Evolutionary conservation across 2,329 filamentous ascomycete species (phyloP).

Genomic region (Verticillium longisporum): DNA sequence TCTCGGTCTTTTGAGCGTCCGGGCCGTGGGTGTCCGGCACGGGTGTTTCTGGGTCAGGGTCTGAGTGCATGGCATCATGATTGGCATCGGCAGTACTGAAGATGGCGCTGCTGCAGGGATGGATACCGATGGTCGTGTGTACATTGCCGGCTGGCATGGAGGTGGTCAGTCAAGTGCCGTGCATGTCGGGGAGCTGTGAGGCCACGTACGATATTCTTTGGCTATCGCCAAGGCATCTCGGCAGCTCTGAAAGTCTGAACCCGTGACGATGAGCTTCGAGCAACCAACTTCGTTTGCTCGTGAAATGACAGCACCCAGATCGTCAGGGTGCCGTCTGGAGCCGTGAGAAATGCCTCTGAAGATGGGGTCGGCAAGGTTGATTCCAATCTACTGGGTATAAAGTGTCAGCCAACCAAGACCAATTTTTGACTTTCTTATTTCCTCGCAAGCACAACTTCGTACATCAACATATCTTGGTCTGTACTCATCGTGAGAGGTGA

Average conservation of each 20-base stretch:
- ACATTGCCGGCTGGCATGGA: conserved; percentile 60
- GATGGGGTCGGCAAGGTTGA: conserved; percentile 91
- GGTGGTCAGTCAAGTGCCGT: neutral
- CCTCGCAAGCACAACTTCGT: conserved; percentile 17
- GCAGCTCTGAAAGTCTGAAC: conserved; percentile 77
- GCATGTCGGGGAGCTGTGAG: neutral
- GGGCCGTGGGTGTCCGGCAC: conserved; percentile 41
- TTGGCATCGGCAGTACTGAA: conserved; percentile 54
- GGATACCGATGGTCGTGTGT: conserved; percentile 87
- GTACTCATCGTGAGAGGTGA: conserved; percentile 17
- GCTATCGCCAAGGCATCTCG: conserved; percentile 68
- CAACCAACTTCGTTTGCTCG: conserved; percentile 75
- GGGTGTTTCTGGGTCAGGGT: conserved; percentile 41
- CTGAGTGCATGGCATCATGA: conserved; percentile 41
- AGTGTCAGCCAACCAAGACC: conserved; percentile 4
- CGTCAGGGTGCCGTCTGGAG: conserved; percentile 65
- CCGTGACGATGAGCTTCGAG: conserved; percentile 85
- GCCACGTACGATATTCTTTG: conserved; percentile 60
- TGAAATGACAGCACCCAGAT: conserved; percentile 69
- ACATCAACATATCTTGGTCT: conserved; percentile 58
- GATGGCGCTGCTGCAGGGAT: conserved; percentile 79
- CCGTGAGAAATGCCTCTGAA: conserved; percentile 82
- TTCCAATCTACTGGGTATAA: conserved; percentile 59
- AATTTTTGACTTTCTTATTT: too few relatives aligned
- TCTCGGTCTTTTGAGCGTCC: conserved; percentile 34